Conservation (phyloP, 2,329 filamentous ascomycete species). For the Diplodia mutila region DNA sequence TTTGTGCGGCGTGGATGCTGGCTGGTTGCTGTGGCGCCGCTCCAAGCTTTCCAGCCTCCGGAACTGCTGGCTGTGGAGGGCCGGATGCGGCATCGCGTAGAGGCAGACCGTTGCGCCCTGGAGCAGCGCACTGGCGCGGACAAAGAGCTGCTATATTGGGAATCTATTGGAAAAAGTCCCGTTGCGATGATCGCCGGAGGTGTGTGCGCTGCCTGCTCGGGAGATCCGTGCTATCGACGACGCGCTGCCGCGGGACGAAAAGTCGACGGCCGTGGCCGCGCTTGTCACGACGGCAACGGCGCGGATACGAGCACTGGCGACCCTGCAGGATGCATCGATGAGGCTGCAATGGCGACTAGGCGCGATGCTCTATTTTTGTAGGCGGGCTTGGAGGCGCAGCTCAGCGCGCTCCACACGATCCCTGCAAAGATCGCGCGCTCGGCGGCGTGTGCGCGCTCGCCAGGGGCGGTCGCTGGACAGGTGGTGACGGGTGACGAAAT, state of each 20-base stretch:
- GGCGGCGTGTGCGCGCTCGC: slow-evolving; percentile 12
- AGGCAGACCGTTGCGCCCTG: not conserved
- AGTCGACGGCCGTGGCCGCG: not conserved
- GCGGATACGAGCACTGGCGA: slow-evolving; percentile 16
- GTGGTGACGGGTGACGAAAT: slow-evolving; percentile 21
- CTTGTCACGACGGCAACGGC: not conserved
- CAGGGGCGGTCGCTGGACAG: slow-evolving; percentile 15
- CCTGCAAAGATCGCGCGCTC: slow-evolving; percentile 23
- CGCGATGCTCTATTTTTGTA: slow-evolving; percentile 18
- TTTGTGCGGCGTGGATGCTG: too few species aligned
- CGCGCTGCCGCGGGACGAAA: not conserved
- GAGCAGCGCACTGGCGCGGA: not conserved
- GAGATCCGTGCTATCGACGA: slow-evolving; percentile 19
- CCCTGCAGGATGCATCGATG: slow-evolving; percentile 22
- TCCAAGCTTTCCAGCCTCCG: not conserved
- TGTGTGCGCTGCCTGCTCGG: slow-evolving; percentile 1
- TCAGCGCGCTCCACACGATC: slow-evolving; percentile 22
- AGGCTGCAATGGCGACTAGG: slow-evolving; percentile 19
- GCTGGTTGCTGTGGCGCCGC: slow-evolving; percentile 1
- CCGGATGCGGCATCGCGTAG: not conserved
- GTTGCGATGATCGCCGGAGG: slow-evolving; percentile 21
- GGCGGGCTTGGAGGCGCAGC: slow-evolving; percentile 18
- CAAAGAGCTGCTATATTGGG: slow-evolving; percentile 21
- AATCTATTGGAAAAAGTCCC: slow-evolving; percentile 19
- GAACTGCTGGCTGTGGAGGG: not conserved